Conservation (phyloP, 139 green algal genomes). For the Tetradesmus lagerheimii region DNA sequence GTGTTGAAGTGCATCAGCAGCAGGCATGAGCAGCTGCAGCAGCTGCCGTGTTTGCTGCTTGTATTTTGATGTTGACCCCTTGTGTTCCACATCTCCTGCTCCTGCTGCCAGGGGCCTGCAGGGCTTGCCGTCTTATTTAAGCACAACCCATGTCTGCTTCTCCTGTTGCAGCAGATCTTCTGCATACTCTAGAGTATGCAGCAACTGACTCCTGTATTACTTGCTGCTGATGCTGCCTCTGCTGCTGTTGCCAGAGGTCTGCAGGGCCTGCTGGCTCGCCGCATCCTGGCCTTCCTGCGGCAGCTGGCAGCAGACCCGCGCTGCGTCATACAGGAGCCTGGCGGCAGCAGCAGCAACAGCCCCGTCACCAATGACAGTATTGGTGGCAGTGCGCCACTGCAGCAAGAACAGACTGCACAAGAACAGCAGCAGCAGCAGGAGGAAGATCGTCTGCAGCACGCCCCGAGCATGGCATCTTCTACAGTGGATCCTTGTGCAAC, state of each 20-base stretch:
- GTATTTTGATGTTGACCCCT: no score
- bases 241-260: conserved; percentile 49
- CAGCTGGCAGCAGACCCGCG: conserved; percentile 45
- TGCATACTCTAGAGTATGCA: no score
- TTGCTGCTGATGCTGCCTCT: neutral
- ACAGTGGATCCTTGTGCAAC: neutral
- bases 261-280: conserved; percentile 53
- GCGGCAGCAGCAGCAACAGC: neutral
- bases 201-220: no score
- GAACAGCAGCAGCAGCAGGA: conserved; percentile 13
- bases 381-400: neutral
- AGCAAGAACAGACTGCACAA: neutral
- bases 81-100: neutral
- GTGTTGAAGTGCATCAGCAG: no score
- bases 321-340: neutral
- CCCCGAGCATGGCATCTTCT: neutral
- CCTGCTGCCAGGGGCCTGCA: conserved; percentile 5
- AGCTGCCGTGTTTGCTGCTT: no score
- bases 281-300: conserved; percentile 62
- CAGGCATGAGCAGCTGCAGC: no score
- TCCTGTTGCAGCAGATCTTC: no score
- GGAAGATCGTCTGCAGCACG: neutral
- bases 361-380: neutral
- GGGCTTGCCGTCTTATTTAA: neutral
- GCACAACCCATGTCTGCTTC: no score